These are phyloP conservation scores for Plectranthus barbatus DNA, from an alignment of 257 asterid species.

Conservation along the genomic window DNA sequence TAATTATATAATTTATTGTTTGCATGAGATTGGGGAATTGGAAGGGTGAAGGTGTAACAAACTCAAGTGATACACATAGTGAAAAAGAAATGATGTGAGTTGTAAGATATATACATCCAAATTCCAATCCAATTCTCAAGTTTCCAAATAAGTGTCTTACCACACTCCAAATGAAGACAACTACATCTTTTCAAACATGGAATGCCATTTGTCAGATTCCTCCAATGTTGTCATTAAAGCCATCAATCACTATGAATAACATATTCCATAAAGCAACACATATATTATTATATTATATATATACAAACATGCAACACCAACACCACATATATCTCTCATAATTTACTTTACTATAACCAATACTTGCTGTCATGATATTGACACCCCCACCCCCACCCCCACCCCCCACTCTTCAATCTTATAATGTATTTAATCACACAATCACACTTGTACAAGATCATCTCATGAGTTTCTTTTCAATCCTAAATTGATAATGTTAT, in stretches of 20 bases:
- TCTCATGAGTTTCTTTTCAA: no score
- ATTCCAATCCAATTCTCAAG: no score
- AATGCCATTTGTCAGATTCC: constrained; percentile 32
- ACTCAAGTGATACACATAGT: constrained; percentile 8
- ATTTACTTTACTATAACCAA: background rate
- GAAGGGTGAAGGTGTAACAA: no score
- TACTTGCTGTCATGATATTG: constrained; percentile 24
- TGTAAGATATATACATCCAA: constrained; percentile 4
- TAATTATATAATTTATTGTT: no score
- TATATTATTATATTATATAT: background rate
- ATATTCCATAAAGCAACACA: constrained; percentile 20
- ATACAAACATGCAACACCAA: background rate
- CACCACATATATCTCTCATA: background rate
- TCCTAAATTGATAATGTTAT: no score
- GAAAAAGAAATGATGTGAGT: background rate
- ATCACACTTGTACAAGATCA: no score
- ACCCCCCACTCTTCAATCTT: background rate
- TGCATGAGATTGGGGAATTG: no score
- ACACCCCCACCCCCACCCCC: background rate
- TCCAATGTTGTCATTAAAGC: constrained; percentile 9
- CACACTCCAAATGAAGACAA: constrained; percentile 21
- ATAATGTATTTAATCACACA: no score
- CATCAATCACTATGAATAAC: constrained; percentile 14
- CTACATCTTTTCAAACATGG: constrained; percentile 24
- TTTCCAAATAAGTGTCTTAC: constrained; percentile 22